These are phyloP conservation scores for Dactylella cylindrospora DNA, from an alignment of 2,329 filamentous ascomycete species.

Conservation along the genomic window DNA sequence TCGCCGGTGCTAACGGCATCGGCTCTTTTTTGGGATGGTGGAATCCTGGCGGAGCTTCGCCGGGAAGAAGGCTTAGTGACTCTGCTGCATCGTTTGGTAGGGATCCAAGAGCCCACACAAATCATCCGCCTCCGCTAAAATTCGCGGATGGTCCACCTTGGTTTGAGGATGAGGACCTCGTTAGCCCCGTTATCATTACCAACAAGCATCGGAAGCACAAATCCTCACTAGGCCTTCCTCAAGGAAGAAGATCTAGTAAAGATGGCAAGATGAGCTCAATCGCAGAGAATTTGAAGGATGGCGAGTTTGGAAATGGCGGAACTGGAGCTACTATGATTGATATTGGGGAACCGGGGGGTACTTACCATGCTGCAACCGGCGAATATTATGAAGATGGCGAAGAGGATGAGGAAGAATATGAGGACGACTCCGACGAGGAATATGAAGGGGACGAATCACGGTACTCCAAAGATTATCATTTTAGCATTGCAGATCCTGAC, in stretches of 20 bases:
- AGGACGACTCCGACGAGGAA: conserved; percentile 55
- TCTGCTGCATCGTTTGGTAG: conserved; percentile 59
- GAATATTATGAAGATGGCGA: conserved; percentile 37
- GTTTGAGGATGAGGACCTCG: conserved; percentile 92
- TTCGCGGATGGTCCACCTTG: conserved; percentile 88
- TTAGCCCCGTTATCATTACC: conserved; percentile 82
- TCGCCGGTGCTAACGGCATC: conserved; percentile 31
- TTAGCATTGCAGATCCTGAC: conserved; percentile 90
- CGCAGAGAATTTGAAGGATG: conserved; percentile 42
- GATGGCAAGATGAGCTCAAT: conserved; percentile 42
- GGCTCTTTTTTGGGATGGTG: conserved; percentile 36
- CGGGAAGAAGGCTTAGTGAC: conserved; percentile 52
- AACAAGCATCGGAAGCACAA: conserved; percentile 85
- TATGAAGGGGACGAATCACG: conserved; percentile 66
- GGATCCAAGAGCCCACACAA: conserved; percentile 51
- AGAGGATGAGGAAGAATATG: conserved; percentile 46
- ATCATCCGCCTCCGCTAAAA: conserved; percentile 77
- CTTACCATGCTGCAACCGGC: conserved; percentile 30
- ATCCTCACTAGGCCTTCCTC: conserved; percentile 57
- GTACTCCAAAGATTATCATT: conserved; percentile 89
- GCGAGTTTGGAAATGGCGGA: conserved; percentile 29
- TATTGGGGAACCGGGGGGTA: conserved; percentile 38
- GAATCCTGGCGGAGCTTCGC: conserved; percentile 59
- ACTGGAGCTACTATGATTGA: conserved; percentile 27
- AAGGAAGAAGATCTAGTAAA: conserved; percentile 32